phyloP scores from a whole-genome alignment of 495 filamentous ascomycete species.

The Trichoderma asperelloides region DNA sequence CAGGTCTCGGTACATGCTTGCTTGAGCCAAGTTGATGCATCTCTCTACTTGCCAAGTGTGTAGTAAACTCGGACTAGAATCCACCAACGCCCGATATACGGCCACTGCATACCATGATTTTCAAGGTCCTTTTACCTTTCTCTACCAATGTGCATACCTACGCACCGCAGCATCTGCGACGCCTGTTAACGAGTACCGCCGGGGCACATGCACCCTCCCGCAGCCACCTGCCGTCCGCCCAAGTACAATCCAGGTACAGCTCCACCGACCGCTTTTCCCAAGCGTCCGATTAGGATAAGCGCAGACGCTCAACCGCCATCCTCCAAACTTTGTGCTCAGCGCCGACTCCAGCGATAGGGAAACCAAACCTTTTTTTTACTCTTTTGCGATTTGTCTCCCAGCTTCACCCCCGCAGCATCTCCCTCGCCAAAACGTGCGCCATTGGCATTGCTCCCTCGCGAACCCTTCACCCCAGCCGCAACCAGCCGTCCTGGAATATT shows the following conservation, averaged over 20 bases:
- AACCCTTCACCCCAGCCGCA: background rate
- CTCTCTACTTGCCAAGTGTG: too few species aligned
- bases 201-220: background rate
- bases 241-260: slow-evolving; percentile 5
- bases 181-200: background rate
- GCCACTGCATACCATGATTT: too few species aligned
- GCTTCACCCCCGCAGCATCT: background rate
- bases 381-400: background rate
- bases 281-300: background rate
- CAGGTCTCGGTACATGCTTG: too few species aligned
- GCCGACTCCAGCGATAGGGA: background rate
- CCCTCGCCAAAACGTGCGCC: background rate
- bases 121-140: too few species aligned
- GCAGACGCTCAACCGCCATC: background rate
- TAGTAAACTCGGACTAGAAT: too few species aligned
- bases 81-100: too few species aligned
- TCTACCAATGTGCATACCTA: too few species aligned
- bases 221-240: background rate
- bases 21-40: too few species aligned
- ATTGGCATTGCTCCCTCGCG: background rate
- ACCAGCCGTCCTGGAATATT: background rate
- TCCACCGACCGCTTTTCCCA: background rate
- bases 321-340: background rate
- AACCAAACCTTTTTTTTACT: background rate
- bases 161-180: background rate